Conservation (phyloP, 495 filamentous ascomycete species). For the Penicillium alfredii region DNA sequence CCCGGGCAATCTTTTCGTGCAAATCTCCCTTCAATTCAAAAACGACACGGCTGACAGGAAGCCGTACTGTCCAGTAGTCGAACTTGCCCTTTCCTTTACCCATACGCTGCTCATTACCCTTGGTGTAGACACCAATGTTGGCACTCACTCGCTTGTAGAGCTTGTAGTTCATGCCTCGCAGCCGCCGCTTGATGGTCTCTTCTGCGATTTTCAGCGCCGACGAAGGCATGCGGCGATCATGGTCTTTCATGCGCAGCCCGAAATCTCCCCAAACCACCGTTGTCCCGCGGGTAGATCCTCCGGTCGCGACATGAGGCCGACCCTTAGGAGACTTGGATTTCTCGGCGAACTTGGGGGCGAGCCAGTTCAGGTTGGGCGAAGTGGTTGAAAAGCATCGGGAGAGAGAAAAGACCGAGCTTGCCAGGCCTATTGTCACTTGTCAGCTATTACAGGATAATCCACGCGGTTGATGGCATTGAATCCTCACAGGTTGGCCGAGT, state of each 20-base stretch:
- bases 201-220: constrained; percentile 80
- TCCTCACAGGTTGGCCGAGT: constrained; percentile 34
- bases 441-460: constrained; percentile 3
- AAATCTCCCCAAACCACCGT: constrained; percentile 97
- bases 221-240: constrained; percentile 87
- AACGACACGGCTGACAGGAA: constrained; percentile 80
- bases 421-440: constrained; percentile 29
- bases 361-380: constrained; percentile 61
- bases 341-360: constrained; percentile 68
- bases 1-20: constrained; percentile 89
- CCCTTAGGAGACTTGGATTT: constrained; percentile 87
- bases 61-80: constrained; percentile 88
- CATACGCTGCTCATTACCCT: constrained; percentile 96
- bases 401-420: constrained; percentile 28
- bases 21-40: constrained; percentile 88
- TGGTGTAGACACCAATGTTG: constrained; percentile 91
- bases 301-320: constrained; percentile 78
- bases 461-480: background rate
- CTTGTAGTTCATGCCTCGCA: constrained; percentile 88
- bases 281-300: constrained; percentile 84
- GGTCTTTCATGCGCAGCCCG: constrained; percentile 87
- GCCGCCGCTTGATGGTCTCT: constrained; percentile 79
- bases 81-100: constrained; percentile 97
- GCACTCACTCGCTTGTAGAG: constrained; percentile 85
- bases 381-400: constrained; percentile 71